Evolutionary conservation across 2,329 filamentous ascomycete genomes (phyloP).

Genomic region (Dactylellina cionopaga): DNA sequence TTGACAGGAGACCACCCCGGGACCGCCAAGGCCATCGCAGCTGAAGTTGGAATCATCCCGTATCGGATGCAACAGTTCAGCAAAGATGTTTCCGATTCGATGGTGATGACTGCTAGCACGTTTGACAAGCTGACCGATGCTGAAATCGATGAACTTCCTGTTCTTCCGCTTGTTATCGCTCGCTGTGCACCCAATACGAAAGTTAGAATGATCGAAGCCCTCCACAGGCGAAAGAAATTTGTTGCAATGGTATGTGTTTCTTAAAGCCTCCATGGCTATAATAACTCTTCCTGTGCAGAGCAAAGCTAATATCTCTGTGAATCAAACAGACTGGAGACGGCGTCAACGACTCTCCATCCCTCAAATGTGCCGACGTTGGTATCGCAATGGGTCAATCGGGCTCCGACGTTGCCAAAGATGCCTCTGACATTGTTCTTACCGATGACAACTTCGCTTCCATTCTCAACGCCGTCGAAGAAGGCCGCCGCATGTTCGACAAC

Average conservation of each 20-base stretch:
- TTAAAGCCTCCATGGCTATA: too few species aligned
- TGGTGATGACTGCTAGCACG: conserved; percentile 79
- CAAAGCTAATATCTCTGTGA: background rate
- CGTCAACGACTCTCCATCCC: conserved; percentile 84
- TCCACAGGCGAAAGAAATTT: conserved; percentile 78
- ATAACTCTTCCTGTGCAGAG: too few species aligned
- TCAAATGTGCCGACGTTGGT: conserved; percentile 82
- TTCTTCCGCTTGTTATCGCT: conserved; percentile 82
- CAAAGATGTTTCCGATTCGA: conserved; percentile 69
- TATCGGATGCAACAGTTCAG: conserved; percentile 70
- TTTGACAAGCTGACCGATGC: conserved; percentile 80
- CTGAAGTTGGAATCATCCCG: conserved; percentile 80
- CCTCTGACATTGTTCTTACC: conserved; percentile 74
- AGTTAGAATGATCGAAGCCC: conserved; percentile 87
- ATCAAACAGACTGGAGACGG: conserved; percentile 76
- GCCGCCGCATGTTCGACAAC: conserved; percentile 85
- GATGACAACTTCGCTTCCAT: conserved; percentile 91
- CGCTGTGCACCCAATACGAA: conserved; percentile 87
- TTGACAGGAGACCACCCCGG: conserved; percentile 83
- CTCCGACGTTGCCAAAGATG: conserved; percentile 83
- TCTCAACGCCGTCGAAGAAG: conserved; percentile 82
- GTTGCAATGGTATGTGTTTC: conserved; percentile 74
- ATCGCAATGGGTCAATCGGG: conserved; percentile 87
- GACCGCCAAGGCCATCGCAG: conserved; percentile 80
- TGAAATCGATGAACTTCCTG: conserved; percentile 78